A percentile compares a stretch with the other conserved stretches of the same genome.
Evolutionary conservation across 805 yeast species (phyloP).

Genomic region (Suhomyces tanzawaensis): DNA sequence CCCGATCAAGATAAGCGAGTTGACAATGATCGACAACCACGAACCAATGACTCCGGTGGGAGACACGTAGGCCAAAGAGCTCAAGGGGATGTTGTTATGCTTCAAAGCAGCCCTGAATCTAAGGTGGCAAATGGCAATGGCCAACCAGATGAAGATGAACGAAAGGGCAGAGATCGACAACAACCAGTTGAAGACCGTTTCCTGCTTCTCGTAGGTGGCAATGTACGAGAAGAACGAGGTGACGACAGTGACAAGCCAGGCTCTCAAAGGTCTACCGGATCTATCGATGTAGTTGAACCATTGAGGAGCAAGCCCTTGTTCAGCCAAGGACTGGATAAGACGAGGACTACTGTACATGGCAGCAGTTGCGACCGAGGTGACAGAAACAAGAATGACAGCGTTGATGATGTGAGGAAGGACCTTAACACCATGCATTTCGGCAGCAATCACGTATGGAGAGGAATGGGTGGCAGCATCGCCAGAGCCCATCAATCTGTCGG

Average conservation of each 20-base stretch:
- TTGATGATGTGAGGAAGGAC: constrained; percentile 32
- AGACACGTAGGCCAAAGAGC: constrained; percentile 23
- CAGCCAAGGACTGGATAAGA: constrained; percentile 25
- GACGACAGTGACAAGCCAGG: constrained; percentile 23
- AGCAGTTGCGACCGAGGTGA: constrained; percentile 30
- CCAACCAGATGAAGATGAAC: constrained; percentile 25
- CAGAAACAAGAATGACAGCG: constrained; percentile 31
- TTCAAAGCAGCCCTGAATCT: constrained; percentile 29
- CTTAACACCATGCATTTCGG: constrained; percentile 24
- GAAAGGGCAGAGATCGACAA: constrained; percentile 28
- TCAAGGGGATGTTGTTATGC: constrained; percentile 20
- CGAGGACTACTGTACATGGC: constrained; percentile 30
- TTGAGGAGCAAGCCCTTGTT: constrained; percentile 27
- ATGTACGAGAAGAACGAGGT: constrained; percentile 24
- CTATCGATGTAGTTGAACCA: constrained; percentile 26
- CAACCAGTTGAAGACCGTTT: constrained; percentile 28
- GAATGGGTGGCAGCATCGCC: constrained; percentile 19
- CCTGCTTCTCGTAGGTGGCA: constrained; percentile 31
- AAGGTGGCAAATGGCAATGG: constrained; percentile 26
- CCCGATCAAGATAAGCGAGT: constrained; percentile 23
- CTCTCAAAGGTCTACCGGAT: constrained; percentile 27
- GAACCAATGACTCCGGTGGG: constrained; percentile 26
- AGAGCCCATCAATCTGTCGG: constrained; percentile 34
- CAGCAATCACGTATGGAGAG: constrained; percentile 30
- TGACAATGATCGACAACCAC: constrained; percentile 21